Percentiles rank a stretch among this genome's conserved stretches.
Conservation (phyloP, 768 basidiomycete species). For the Leucocoprinus birnbaumii region DNA sequence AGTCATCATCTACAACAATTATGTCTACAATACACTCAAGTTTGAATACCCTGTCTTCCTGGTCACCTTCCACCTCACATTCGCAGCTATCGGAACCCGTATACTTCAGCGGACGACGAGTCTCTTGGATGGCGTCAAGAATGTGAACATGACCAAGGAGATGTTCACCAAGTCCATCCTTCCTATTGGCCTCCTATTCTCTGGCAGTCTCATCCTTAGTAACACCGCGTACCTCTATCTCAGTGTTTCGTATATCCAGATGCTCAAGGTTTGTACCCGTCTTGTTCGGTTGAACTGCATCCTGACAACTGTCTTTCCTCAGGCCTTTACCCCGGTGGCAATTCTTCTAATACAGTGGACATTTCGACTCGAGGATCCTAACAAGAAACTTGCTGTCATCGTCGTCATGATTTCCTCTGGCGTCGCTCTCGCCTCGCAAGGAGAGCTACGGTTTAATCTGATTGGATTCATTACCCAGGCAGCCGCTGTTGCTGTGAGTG, state of each 20-base stretch:
- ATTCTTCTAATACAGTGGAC: slow-evolving; percentile 93
- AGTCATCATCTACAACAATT: slow-evolving; percentile 98
- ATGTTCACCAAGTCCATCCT: slow-evolving; percentile 84
- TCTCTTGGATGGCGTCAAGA: slow-evolving; percentile 75
- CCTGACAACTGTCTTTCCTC: not conserved
- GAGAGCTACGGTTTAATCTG: slow-evolving; percentile 83
- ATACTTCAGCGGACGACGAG: slow-evolving; percentile 78
- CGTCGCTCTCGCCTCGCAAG: slow-evolving; percentile 86
- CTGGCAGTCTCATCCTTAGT: slow-evolving; percentile 83
- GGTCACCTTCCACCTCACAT: slow-evolving; percentile 83
- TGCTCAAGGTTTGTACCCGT: slow-evolving; percentile 71
- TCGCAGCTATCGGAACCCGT: slow-evolving; percentile 82
- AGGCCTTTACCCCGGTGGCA: slow-evolving; percentile 90
- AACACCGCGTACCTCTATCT: slow-evolving; percentile 94
- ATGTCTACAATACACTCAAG: slow-evolving; percentile 74
- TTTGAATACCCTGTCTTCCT: slow-evolving; percentile 93
- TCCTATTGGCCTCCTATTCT: slow-evolving; percentile 93
- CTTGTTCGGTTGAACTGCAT: too few relatives aligned
- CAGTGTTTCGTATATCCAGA: slow-evolving; percentile 93
- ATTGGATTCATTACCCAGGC: slow-evolving; percentile 88
- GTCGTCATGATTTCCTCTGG: slow-evolving; percentile 90
- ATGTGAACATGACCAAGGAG: slow-evolving; percentile 75
- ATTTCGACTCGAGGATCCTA: slow-evolving; percentile 87
- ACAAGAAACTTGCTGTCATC: slow-evolving; percentile 74
- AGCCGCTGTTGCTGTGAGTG: slow-evolving; percentile 77